Conservation (phyloP, 2,329 filamentous ascomycete genomes). For the Claviceps humidiphila region DNA sequence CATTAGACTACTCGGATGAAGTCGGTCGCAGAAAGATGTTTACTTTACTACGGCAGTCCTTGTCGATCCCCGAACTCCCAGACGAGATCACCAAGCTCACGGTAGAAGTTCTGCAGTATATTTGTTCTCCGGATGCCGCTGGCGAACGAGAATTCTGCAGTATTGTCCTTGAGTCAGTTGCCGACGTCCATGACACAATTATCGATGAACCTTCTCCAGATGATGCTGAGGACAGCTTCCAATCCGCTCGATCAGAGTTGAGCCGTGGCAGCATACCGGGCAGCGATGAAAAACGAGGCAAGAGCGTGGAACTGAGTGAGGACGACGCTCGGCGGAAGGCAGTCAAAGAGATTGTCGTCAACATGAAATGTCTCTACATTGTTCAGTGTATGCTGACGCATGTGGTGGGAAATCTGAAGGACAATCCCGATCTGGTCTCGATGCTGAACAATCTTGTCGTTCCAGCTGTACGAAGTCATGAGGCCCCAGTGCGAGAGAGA, state of each 20-base stretch:
- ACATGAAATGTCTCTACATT: slow-evolving; percentile 96
- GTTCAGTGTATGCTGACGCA: slow-evolving; percentile 96
- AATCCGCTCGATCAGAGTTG: slow-evolving; percentile 79
- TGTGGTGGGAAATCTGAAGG: slow-evolving; percentile 73
- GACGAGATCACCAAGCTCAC: slow-evolving; percentile 86
- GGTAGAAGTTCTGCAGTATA: slow-evolving; percentile 66
- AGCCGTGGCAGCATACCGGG: slow-evolving; percentile 50
- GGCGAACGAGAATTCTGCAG: slow-evolving; percentile 76
- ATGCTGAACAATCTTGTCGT: slow-evolving; percentile 97
- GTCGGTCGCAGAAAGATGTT: slow-evolving; percentile 95
- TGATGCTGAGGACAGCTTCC: slow-evolving; percentile 62
- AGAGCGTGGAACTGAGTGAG: slow-evolving; percentile 36
- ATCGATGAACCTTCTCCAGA: slow-evolving; percentile 51
- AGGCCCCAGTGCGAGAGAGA: slow-evolving; percentile 81
- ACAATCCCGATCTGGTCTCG: slow-evolving; percentile 84
- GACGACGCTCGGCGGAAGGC: slow-evolving; percentile 62
- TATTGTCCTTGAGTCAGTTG: slow-evolving; percentile 81
- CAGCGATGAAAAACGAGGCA: slow-evolving; percentile 28
- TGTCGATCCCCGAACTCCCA: slow-evolving; percentile 76
- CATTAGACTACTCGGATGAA: slow-evolving; percentile 94
- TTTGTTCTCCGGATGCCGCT: slow-evolving; percentile 61
- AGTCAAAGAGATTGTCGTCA: slow-evolving; percentile 84
- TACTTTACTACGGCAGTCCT: slow-evolving; percentile 67
- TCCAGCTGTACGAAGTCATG: slow-evolving; percentile 83
- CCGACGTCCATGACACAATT: slow-evolving; percentile 92